Base-by-base conservation (phyloP, 2,329 filamentous ascomycete genomes). In the Fusarium begoniae region DNA sequence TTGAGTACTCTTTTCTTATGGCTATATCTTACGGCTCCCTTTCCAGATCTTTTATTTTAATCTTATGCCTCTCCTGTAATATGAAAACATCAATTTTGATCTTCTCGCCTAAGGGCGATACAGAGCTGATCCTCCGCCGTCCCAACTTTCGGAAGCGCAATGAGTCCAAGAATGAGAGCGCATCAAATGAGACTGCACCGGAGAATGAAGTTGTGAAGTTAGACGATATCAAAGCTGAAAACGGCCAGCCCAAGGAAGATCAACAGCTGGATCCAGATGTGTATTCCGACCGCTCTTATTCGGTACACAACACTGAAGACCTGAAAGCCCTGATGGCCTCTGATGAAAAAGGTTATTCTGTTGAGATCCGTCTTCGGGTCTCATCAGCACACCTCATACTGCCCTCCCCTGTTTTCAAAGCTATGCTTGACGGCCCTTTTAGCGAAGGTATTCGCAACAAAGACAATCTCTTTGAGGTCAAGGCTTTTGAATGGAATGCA, bases 31-130 rank as follows among this genome's bases (percentile, higher is more conserved):
- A 18, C 12, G 10, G 6, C n/a, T 3, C n/a, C 10, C 10, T 44
- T 11, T 18, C 24, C 1, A 26, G 11, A 24, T 1, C 1, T 26
- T 44, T 5, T 2, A 15, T 18, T 13, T 44, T 3, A 44, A 18
- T 18, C 5, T 18, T 5, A 5, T 26, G 11, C 11, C 2, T 26
- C 5, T 18, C 7, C 3, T 44, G 1, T 12, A 13, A 24, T 44
- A 26, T 44, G n/a, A 26, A 44, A 44, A 18, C n/a, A 18, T 24
- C 17, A 24, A 44, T 44, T 17, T 13, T 44, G n/a, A 24, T 5
- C 43, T 44, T 44, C 17, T 18, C 43, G 43, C 43, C n/a, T 18
- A 26, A 44, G 18, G 43, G 15, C n/a, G 43, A 26, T 13, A 44
- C 43, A 7, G n/a, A 44, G n/a, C 43, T 44, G 43, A 44, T 44